These are phyloP conservation scores for Russula olivacea DNA, from an alignment of 768 basidiomycete species.

Conservation along the genomic window DNA sequence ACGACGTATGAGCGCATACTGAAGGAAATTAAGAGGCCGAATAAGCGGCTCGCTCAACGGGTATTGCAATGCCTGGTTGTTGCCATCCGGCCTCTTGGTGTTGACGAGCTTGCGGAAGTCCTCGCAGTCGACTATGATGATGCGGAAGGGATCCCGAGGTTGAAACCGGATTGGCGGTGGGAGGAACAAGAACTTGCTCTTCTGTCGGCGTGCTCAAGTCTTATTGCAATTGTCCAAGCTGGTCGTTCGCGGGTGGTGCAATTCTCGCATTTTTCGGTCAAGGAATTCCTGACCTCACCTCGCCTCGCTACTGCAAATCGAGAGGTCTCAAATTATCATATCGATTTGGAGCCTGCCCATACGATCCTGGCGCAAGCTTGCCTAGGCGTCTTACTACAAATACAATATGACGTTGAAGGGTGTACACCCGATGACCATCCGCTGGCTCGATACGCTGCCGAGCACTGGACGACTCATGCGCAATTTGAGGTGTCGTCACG, in stretches of 20 bases:
- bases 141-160: not conserved
- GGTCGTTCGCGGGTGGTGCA: not conserved
- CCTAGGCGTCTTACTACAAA: not conserved
- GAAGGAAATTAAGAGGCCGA: not conserved
- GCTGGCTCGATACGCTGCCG: not conserved
- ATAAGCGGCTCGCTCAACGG: not conserved
- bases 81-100: not conserved
- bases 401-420: not conserved
- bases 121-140: not conserved
- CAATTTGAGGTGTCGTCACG: not conserved
- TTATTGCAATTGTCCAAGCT: not conserved
- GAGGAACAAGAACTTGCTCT: not conserved
- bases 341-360: not conserved
- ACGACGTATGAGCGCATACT: not conserved
- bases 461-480: not conserved
- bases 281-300: not conserved
- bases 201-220: not conserved
- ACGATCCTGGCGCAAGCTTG: not conserved
- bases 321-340: not conserved
- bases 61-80: not conserved
- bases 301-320: not conserved
- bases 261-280: not conserved
- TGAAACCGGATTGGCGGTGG: not conserved
- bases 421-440: no score
- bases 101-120: not conserved